Evolutionary conservation across 768 basidiomycete species (phyloP).

Genomic region (Tulasnella sp.): DNA sequence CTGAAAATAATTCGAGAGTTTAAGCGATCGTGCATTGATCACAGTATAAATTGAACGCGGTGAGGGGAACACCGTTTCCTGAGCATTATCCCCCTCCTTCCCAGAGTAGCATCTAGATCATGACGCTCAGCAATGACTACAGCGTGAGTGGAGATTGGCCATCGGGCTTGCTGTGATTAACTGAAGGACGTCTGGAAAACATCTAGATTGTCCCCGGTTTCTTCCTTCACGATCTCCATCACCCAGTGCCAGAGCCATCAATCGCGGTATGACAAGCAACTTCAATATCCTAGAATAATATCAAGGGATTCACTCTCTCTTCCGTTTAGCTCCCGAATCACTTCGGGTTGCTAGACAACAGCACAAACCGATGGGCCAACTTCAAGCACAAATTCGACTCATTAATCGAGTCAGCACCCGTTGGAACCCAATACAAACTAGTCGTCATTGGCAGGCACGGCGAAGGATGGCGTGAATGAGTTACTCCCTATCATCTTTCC

Average conservation of each 20-base stretch:
- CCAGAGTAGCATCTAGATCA: too few species aligned
- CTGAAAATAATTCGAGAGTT: too few species aligned
- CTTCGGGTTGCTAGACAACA: slow-evolving; percentile 49
- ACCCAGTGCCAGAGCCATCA: slow-evolving; percentile 24
- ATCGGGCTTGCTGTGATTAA: too few species aligned
- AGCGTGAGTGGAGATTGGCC: too few species aligned
- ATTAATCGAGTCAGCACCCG: slow-evolving; percentile 36
- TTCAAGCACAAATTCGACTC: slow-evolving; percentile 34
- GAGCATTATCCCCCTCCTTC: too few species aligned
- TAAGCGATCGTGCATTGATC: too few species aligned
- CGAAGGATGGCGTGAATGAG: slow-evolving; percentile 53
- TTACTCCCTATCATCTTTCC: background rate
- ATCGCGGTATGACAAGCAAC: slow-evolving; percentile 26
- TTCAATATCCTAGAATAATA: background rate
- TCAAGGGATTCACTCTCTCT: background rate
- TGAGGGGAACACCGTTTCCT: too few species aligned
- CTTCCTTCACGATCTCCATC: slow-evolving; percentile 35
- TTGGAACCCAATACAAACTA: slow-evolving; percentile 44
- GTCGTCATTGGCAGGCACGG: slow-evolving; percentile 62
- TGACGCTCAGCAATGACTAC: too few species aligned
- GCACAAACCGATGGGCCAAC: slow-evolving; percentile 39
- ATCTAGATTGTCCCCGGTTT: slow-evolving; percentile 32
- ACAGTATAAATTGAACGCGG: too few species aligned
- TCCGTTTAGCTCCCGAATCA: slow-evolving; percentile 39
- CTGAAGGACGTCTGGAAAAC: too few species aligned